Conservation (phyloP, 2,329 filamentous ascomycete genomes). For the Monilinia aucupariae region DNA sequence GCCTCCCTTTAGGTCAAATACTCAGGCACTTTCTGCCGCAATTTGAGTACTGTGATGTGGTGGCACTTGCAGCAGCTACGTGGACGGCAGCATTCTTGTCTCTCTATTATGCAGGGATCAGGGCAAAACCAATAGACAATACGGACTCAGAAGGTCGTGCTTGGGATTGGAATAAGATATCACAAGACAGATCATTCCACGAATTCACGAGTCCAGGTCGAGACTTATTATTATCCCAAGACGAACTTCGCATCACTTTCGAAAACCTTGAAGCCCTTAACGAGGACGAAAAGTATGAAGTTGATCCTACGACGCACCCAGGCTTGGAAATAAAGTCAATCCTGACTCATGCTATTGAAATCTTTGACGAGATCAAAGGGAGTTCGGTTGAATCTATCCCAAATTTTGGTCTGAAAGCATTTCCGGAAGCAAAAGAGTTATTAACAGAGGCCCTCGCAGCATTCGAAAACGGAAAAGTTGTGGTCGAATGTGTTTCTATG, state of each 20-base stretch:
- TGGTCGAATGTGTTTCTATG: constrained; percentile 27
- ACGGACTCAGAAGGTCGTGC: background rate
- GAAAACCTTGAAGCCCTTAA: constrained; percentile 9
- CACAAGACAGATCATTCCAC: constrained; percentile 12
- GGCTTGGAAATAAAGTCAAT: constrained; percentile 13
- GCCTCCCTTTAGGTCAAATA: constrained; percentile 43
- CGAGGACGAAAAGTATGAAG: constrained; percentile 13
- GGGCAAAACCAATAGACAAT: constrained; percentile 3
- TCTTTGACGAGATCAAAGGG: constrained; percentile 11
- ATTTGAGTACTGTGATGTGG: constrained; percentile 43
- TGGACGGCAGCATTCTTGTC: constrained; percentile 45
- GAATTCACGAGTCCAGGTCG: constrained; percentile 15
- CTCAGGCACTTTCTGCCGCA: constrained; percentile 38
- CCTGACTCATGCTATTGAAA: constrained; percentile 8
- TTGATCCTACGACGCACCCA: constrained; percentile 9
- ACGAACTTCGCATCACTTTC: constrained; percentile 13
- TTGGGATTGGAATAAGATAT: constrained; percentile 6
- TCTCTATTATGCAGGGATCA: constrained; percentile 13
- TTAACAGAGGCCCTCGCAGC: constrained; percentile 26
- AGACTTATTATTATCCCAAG: constrained; percentile 11
- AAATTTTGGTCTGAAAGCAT: constrained; percentile 38
- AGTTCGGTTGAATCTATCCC: constrained; percentile 16
- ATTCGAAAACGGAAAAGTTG: constrained; percentile 25
- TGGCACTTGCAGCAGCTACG: constrained; percentile 44
- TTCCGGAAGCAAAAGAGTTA: constrained; percentile 38